Percentiles rank a stretch among this genome's conserved stretches.
phyloP scores from a whole-genome alignment of 106 monocot species.

The Xerophyta viscosa region DNA sequence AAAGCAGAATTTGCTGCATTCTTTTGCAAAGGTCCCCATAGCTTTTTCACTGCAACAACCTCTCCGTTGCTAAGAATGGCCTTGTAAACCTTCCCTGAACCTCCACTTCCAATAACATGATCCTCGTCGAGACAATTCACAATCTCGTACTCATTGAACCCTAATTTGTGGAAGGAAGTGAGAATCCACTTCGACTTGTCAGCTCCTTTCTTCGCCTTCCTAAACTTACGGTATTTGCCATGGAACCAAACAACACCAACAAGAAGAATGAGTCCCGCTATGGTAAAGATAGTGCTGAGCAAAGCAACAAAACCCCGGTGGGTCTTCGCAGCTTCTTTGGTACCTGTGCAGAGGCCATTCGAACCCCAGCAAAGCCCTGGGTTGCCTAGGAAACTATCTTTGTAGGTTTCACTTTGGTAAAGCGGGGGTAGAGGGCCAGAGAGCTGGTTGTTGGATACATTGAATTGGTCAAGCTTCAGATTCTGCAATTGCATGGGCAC shows the following conservation, averaged over 20 bases:
- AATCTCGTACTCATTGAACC: slow-evolving; percentile 52
- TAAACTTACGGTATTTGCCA: slow-evolving; percentile 18
- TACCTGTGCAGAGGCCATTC: slow-evolving; percentile 28
- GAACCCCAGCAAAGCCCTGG: slow-evolving; percentile 46
- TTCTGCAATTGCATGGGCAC: slow-evolving; percentile 58
- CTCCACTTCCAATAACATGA: slow-evolving; percentile 45
- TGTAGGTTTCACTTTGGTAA: slow-evolving; percentile 28
- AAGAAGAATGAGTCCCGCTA: slow-evolving; percentile 29
- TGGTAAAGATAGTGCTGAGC: slow-evolving; percentile 31
- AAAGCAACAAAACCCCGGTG: slow-evolving; percentile 15
- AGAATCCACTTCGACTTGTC: slow-evolving; percentile 44
- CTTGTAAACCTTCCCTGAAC: slow-evolving; percentile 49
- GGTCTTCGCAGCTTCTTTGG: not conserved
- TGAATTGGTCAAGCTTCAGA: slow-evolving; percentile 56
- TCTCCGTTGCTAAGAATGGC: slow-evolving; percentile 34
- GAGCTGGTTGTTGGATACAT: slow-evolving; percentile 71
- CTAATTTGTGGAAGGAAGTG: slow-evolving; percentile 65
- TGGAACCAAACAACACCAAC: slow-evolving; percentile 23
- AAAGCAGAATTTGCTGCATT: slow-evolving; percentile 27
- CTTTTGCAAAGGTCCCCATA: slow-evolving; percentile 13
- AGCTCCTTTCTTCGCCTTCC: slow-evolving; percentile 12
- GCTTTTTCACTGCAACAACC: slow-evolving; percentile 44
- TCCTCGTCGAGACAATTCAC: slow-evolving; percentile 40
- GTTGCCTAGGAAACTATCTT: slow-evolving; percentile 58
- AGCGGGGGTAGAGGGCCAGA: slow-evolving; percentile 46